These are phyloP conservation scores for Perkinsela sp. DNA, from an alignment of 208 protist genomes.

Conservation along the genomic window DNA sequence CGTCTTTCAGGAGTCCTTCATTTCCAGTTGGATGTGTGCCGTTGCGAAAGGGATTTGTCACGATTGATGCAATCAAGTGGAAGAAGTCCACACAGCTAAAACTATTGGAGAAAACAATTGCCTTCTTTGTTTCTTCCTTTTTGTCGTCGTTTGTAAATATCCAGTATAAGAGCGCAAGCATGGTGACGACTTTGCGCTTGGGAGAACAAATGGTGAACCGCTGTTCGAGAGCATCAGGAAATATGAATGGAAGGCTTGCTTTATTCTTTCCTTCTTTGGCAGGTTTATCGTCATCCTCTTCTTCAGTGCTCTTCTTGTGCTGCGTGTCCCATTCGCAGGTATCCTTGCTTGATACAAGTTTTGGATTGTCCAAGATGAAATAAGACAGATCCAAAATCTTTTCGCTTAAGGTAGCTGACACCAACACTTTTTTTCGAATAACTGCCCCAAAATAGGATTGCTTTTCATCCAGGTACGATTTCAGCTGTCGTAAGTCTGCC, in stretches of 20 bases:
- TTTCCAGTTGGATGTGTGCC: background rate
- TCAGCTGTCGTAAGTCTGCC: constrained; percentile 52
- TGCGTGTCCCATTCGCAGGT: background rate
- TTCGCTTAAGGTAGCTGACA: background rate
- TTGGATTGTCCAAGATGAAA: constrained; percentile 1
- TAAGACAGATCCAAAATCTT: constrained; percentile 4
- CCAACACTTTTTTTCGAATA: background rate
- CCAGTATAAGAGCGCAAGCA: background rate
- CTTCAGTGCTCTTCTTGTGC: background rate
- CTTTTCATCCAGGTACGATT: background rate
- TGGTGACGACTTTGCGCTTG: background rate
- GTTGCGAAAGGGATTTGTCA: background rate
- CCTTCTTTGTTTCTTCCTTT: background rate
- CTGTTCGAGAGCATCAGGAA: background rate
- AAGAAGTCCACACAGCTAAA: background rate
- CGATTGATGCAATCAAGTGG: background rate
- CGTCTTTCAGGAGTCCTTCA: constrained; percentile 10
- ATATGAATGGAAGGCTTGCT: background rate
- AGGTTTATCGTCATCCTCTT: background rate
- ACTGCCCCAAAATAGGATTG: constrained; percentile 11
- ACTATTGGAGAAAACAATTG: background rate
- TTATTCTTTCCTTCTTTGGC: background rate
- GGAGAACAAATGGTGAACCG: background rate
- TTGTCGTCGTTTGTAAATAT: background rate
- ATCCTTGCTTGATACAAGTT: constrained; percentile 4